Percentiles rank a stretch among this genome's conserved stretches.
Evolutionary conservation across 169 alveolate genomes (phyloP).

Genomic region (Miamiensis avidus): DNA sequence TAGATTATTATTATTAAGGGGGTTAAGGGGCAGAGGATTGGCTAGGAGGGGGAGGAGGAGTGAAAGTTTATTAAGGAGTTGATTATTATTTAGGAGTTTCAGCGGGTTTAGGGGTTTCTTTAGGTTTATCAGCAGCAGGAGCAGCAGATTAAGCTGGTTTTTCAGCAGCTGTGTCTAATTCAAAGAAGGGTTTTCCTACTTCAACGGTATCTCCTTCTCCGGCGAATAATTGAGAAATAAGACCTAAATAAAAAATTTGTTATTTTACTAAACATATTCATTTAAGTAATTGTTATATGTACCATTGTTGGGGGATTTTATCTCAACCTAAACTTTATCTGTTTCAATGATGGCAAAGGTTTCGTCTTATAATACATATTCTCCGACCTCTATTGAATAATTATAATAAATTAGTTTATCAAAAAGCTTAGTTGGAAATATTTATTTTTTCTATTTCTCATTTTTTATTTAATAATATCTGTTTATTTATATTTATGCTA

Average conservation of each 20-base stretch:
- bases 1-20: neutral
- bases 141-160: slow-evolving; percentile 32
- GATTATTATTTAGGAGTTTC: too few species aligned
- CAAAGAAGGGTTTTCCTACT: slow-evolving; percentile 68
- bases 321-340: slow-evolving; percentile 94
- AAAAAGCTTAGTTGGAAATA: neutral
- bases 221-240: slow-evolving; percentile 55
- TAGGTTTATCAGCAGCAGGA: slow-evolving; percentile 28
- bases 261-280: slow-evolving; percentile 46
- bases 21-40: neutral
- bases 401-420: neutral
- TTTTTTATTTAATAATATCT: neutral
- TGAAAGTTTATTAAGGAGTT: slow-evolving; percentile 8
- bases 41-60: slow-evolving; percentile 12
- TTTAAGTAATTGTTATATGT: neutral
- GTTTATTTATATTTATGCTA: neutral
- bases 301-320: slow-evolving; percentile 89
- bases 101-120: slow-evolving; percentile 27
- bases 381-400: slow-evolving; percentile 78
- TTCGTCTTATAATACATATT: slow-evolving; percentile 90
- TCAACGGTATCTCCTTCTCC: slow-evolving; percentile 65
- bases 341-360: slow-evolving; percentile 94
- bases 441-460: too few species aligned
- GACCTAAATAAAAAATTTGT: neutral
- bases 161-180: slow-evolving; percentile 56